Percentiles rank a stretch among this genome's conserved stretches.
Evolutionary conservation across 805 yeast species (phyloP).

Genomic region (Wickerhamomyces xylosicus): DNA sequence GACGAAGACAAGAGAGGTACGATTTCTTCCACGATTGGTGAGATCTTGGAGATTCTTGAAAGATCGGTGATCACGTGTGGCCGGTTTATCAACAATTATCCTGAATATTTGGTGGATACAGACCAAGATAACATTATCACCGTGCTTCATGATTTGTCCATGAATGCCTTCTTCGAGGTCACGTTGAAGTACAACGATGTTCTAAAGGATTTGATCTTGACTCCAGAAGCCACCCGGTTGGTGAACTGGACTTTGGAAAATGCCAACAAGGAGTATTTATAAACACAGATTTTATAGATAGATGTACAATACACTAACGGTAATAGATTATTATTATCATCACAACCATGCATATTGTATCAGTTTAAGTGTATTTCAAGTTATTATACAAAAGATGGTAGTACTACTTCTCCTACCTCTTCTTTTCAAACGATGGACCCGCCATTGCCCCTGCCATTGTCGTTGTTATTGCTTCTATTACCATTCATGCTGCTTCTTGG

Average conservation of each 20-base stretch:
- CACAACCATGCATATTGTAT: no score
- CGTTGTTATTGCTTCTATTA: not conserved
- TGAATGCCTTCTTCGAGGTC: constrained; percentile 53
- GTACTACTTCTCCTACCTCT: constrained; percentile 4
- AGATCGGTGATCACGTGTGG: constrained; percentile 47
- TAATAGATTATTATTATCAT: no score
- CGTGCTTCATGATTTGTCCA: constrained; percentile 51
- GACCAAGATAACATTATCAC: constrained; percentile 34
- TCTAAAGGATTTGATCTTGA: constrained; percentile 53
- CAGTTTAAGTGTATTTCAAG: no score
- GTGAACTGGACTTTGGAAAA: constrained; percentile 68
- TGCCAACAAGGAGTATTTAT: constrained; percentile 36
- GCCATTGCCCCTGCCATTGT: not conserved
- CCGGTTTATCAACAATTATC: constrained; percentile 30
- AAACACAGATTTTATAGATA: no score
- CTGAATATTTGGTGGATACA: constrained; percentile 11
- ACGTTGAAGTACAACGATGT: constrained; percentile 54
- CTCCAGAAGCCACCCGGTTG: constrained; percentile 52
- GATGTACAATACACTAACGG: no score
- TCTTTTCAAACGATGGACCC: constrained; percentile 2
- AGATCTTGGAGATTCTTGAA: constrained; percentile 49
- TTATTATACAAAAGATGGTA: not conserved
- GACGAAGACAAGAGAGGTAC: constrained; percentile 52
- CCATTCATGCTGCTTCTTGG: constrained; percentile 13
- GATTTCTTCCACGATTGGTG: constrained; percentile 45